Conservation (phyloP, 805 yeast species). For the Myxozyma neotropica region DNA sequence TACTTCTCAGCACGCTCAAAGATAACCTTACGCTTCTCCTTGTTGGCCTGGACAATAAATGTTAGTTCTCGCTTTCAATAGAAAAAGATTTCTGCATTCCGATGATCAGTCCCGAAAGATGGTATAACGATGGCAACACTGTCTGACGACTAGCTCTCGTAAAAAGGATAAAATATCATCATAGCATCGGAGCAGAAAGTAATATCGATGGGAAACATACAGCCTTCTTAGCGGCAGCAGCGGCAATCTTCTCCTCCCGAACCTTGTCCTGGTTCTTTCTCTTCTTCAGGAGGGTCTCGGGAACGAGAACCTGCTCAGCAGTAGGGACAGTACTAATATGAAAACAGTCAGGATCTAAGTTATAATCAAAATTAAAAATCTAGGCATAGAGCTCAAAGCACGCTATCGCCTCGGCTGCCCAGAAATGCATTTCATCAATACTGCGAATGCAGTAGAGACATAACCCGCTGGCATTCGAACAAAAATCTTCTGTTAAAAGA, state of each 20-base stretch:
- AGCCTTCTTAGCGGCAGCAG: constrained; percentile 39
- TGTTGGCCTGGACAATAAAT: constrained; percentile 44
- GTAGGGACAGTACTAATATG: constrained; percentile 51
- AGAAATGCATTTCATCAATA: constrained; percentile 33
- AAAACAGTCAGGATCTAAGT: constrained; percentile 9
- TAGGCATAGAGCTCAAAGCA: constrained; percentile 20
- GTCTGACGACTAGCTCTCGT: constrained; percentile 43
- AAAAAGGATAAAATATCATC: constrained; percentile 33
- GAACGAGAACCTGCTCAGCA: constrained; percentile 40
- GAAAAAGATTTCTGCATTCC: constrained; percentile 4
- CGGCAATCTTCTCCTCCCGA: constrained; percentile 48
- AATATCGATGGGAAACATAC: constrained; percentile 31
- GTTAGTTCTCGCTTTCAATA: background rate
- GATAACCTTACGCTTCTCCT: constrained; percentile 60
- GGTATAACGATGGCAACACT: constrained; percentile 76
- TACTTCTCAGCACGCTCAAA: constrained; percentile 93
- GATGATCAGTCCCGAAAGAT: constrained; percentile 80
- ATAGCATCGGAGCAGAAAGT: constrained; percentile 14
- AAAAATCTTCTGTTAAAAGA: background rate
- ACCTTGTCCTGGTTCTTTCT: constrained; percentile 55
- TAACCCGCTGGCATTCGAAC: constrained; percentile 19
- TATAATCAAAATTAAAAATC: background rate
- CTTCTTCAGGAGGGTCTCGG: constrained; percentile 58
- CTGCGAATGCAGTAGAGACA: constrained; percentile 31
- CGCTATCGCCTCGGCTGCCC: constrained; percentile 21